Evolutionary conservation across 345 rosid genomes (phyloP), one percentile per base, ranked within the genome.

Genomic region (Sisymbrium irio): DNA sequence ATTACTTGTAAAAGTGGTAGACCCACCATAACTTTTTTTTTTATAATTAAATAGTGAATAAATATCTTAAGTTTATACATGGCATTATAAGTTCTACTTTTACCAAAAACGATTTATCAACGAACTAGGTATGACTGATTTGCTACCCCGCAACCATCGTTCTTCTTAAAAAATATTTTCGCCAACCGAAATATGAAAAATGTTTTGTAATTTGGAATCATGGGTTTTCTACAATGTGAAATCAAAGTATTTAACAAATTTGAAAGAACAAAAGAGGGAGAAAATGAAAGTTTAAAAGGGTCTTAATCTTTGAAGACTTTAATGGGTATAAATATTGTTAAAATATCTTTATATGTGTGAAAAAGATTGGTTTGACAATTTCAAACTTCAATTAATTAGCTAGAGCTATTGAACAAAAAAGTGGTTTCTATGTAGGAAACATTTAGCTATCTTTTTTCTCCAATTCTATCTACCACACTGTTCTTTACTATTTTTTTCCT

Each of bases 351-450:
- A 15, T 30, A 40, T 39, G 20, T 37, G 32, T 70, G 72, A 44
- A 64, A 75, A 58, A 40, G 56, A 71, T 57, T 64, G 62, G 80
- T 77, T 71, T 77, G 77, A 77, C 63, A 49, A 59, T 40, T 70
- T 64, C 69, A 71, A 71, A 65, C 68, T 65, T 39, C 35, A 64
- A 56, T 62, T 46, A 27, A 32, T 62, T 42, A 54, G 62, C 46
- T 39, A 62, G 50, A 50, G 49, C 47, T 53, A 76, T 45, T 13
- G 18, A 42, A 57, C 62, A 50, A 77, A 71, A 22, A 71, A 59
- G 55, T 77, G 73, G 73, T 71, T 77, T 77, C 62, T 65, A 39
- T 22, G 33, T 69, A 69, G 60, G 79, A 62, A 61, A 62, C 70
- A 76, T 69, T 53, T 69, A 41, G 35, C 64, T 19, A 53, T 68